Evolutionary conservation across 805 yeast species (phyloP).

Genomic region (fission yeast (Schizosaccharomyces pombe)): DNA sequence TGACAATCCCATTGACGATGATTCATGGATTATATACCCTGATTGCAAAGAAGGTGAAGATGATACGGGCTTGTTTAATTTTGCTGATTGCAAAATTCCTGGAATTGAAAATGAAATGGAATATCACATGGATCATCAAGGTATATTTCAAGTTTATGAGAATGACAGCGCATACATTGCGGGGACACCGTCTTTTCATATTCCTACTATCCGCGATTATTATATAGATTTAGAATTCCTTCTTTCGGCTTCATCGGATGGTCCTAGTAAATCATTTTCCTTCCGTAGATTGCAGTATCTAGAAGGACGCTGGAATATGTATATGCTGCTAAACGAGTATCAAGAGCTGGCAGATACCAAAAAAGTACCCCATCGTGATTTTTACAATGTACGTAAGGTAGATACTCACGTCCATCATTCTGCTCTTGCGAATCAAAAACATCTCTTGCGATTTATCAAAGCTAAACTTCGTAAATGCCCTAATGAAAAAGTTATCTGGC

Average conservation of each 20-base stretch:
- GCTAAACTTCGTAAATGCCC: conserved; percentile 74
- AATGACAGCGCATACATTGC: conserved; percentile 9
- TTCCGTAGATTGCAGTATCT: conserved; percentile 77
- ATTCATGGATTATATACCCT: conserved; percentile 66
- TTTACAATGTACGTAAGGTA: conserved; percentile 85
- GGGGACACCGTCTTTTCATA: conserved; percentile 24
- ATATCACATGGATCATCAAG: conserved; percentile 32
- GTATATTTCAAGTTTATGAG: conserved; percentile 42
- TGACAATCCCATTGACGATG: conserved; percentile 65
- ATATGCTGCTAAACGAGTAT: conserved; percentile 67
- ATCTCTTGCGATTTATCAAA: conserved; percentile 76
- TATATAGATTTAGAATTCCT: conserved; percentile 61
- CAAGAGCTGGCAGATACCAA: conserved; percentile 80
- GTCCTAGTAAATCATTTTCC: conserved; percentile 91
- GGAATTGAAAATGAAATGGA: conserved; percentile 19
- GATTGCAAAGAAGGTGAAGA: conserved; percentile 28
- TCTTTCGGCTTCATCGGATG: conserved; percentile 61
- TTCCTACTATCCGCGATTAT: conserved; percentile 71
- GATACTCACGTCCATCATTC: conserved; percentile 98
- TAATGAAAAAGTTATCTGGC: conserved; percentile 62
- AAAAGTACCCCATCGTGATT: conserved; percentile 84
- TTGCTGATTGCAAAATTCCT: conserved; percentile 33
- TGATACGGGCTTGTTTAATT: conserved; percentile 36
- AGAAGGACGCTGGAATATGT: conserved; percentile 92
- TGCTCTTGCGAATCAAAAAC: conserved; percentile 98